Evolutionary conservation across 352 stramenopile genomes (phyloP).

Genomic region (Plasmopara halstedii): DNA sequence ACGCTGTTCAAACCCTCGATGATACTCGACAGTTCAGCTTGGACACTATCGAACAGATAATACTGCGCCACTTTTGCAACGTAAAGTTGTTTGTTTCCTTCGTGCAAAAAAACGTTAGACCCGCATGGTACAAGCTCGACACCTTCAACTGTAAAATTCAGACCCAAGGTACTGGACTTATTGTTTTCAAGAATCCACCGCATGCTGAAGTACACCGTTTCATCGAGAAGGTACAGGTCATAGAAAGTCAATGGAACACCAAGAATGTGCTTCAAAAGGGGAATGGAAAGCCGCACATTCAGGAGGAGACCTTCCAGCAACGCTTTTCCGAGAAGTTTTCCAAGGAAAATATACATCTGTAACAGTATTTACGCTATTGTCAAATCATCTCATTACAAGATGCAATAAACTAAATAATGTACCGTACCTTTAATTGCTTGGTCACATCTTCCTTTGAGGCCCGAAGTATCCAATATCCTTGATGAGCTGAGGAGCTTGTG

Average conservation of each 20-base stretch:
- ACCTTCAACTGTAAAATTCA: slow-evolving; percentile 60
- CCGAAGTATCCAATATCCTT: slow-evolving; percentile 63
- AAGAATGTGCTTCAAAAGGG: slow-evolving; percentile 66
- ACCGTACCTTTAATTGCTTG: slow-evolving; percentile 35
- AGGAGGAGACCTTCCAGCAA: slow-evolving; percentile 69
- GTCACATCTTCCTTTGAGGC: slow-evolving; percentile 10
- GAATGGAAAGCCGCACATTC: slow-evolving; percentile 55
- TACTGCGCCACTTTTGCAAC: slow-evolving; percentile 91
- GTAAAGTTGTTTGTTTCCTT: slow-evolving; percentile 94
- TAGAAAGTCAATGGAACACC: slow-evolving; percentile 41
- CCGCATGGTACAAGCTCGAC: slow-evolving; percentile 61
- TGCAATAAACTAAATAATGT: not conserved
- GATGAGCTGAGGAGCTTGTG: slow-evolving; percentile 34
- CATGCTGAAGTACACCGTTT: slow-evolving; percentile 65
- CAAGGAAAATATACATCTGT: slow-evolving; percentile 79
- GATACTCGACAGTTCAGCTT: slow-evolving; percentile 77
- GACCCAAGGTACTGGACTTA: slow-evolving; percentile 37
- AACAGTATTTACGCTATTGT: not conserved
- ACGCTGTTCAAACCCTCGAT: slow-evolving; percentile 90
- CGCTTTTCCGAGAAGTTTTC: slow-evolving; percentile 55
- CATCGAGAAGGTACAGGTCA: slow-evolving; percentile 62
- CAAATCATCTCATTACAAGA: not conserved
- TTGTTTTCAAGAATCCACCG: slow-evolving; percentile 50
- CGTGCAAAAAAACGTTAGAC: slow-evolving; percentile 66
- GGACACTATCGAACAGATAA: slow-evolving; percentile 91